Evolutionary conservation across 83 land plant genomes (phyloP), one percentile per base, ranked within the genome.

Genomic region (Isoetes engelmannii): DNA sequence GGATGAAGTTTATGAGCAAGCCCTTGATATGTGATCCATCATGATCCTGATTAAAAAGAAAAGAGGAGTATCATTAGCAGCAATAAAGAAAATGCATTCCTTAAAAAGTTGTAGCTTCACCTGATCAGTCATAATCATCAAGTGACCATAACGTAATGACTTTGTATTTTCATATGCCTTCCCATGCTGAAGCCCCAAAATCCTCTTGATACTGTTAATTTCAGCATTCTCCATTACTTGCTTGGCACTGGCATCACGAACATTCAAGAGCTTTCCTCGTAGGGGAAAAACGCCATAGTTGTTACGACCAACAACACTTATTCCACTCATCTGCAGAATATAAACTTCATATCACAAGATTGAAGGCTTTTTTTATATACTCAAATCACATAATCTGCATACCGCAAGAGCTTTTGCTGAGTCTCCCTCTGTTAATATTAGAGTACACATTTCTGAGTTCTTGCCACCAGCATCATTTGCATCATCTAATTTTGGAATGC

Each of bases 41-140:
- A 78, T 95, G 99, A 78, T 95, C 99, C 99, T 95, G 81, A 45
- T 54, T 18, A 8, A 68, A 44, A 13, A 51, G 12, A 12, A 12
- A 3, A 15, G 3, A 51, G 15, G 54, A 51, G 3, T 45, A 51
- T 51, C 57, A 8, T 65, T 12, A 42, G 18, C 15, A 9, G 37
- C 12, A 18, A 18, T 9, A 18, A 60, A 13, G 15, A 68, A 6
- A 51, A 65, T 10, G 9, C 67, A 65, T 15, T 0, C 53, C 3
- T 44, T 41, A 0, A 65, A 42, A 48, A 7, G 4, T 5, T 17
- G 48, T 15, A 54, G 43, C 37, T 59, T 43, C 50, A 90, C 99
- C 99, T 95, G 97, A 78, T 95, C 99, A 42, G 93, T 91, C 99
- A 95, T 95, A 5, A 95, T 91, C 99, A 95, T 95, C 47, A 91